These are phyloP conservation scores for Xylaria hypoxylon DNA, from an alignment of 2,329 filamentous ascomycete species.

Conservation along the genomic window DNA sequence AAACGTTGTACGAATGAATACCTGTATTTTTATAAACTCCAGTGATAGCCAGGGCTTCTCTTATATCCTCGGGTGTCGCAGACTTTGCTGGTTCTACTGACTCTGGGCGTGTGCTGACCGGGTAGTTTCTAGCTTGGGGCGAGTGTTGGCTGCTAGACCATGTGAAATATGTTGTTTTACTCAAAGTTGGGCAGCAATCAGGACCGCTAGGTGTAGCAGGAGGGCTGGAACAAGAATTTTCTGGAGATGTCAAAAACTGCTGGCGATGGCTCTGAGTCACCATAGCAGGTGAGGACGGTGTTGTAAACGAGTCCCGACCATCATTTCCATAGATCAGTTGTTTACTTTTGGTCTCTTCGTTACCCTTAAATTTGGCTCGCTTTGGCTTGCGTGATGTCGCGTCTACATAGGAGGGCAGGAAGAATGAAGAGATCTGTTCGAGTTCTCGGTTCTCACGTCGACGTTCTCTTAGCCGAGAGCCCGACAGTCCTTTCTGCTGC, in stretches of 20 bases:
- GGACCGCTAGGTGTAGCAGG: neutral
- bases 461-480: conserved; percentile 41
- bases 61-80: conserved; percentile 41
- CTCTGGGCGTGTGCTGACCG: conserved; percentile 8
- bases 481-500: conserved; percentile 44
- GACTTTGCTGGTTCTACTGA: conserved; percentile 32
- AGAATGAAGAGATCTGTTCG: conserved; percentile 54
- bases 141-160: conserved; percentile 47
- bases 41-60: conserved; percentile 41
- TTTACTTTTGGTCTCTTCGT: conserved; percentile 1
- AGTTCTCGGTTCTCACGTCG: conserved; percentile 51
- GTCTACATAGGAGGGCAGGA: conserved; percentile 43
- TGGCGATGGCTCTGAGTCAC: conserved; percentile 2
- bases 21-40: conserved; percentile 44
- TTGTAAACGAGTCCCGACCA: conserved; percentile 21
- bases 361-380: conserved; percentile 14
- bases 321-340: conserved; percentile 8
- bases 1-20: conserved; percentile 38
- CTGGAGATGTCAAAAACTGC: conserved; percentile 1
- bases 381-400: conserved; percentile 22
- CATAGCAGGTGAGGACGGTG: conserved; percentile 22
- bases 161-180: conserved; percentile 44
- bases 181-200: conserved; percentile 27
- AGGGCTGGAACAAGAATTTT: neutral
- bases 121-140: conserved; percentile 12